A percentile compares a stretch with the other conserved stretches of the same genome.
Conservation (phyloP, 2,329 filamentous ascomycete species). For the Penicillium sp. region DNA sequence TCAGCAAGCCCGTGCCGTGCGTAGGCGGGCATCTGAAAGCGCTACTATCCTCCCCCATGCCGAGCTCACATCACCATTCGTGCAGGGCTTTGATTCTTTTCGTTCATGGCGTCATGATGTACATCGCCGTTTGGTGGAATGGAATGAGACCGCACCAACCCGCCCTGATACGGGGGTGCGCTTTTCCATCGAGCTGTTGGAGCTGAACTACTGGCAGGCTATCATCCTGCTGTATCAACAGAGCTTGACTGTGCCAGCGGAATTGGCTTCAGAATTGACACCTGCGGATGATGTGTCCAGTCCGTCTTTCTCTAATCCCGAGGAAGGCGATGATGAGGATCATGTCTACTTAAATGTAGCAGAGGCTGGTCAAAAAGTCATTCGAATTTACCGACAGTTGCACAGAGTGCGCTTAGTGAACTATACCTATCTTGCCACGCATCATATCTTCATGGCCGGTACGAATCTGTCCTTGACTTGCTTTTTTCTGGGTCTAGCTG, state of each 20-base stretch:
- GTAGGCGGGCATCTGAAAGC: conserved; percentile 65
- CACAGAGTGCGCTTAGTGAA: conserved; percentile 89
- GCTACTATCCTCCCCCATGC: conserved; percentile 75
- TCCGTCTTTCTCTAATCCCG: conserved; percentile 52
- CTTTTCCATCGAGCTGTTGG: conserved; percentile 86
- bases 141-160: conserved; percentile 81
- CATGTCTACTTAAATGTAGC: conserved; percentile 92
- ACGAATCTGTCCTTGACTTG: conserved; percentile 40
- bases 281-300: conserved; percentile 63
- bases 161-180: conserved; percentile 80
- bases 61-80: conserved; percentile 79
- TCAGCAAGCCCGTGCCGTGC: conserved; percentile 80
- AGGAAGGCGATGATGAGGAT: conserved; percentile 73
- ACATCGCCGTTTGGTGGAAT: conserved; percentile 78
- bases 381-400: conserved; percentile 86
- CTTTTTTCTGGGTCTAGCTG: neutral
- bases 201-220: conserved; percentile 97
- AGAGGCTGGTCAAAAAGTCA: conserved; percentile 88
- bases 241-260: conserved; percentile 80
- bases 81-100: conserved; percentile 82
- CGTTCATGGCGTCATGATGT: conserved; percentile 86
- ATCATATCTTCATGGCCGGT: conserved; percentile 96
- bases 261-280: conserved; percentile 77
- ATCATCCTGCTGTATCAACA: conserved; percentile 95
- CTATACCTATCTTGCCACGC: conserved; percentile 92